Conservation (phyloP, 2,329 filamentous ascomycete genomes). For the Scedosporium dehoogii region DNA sequence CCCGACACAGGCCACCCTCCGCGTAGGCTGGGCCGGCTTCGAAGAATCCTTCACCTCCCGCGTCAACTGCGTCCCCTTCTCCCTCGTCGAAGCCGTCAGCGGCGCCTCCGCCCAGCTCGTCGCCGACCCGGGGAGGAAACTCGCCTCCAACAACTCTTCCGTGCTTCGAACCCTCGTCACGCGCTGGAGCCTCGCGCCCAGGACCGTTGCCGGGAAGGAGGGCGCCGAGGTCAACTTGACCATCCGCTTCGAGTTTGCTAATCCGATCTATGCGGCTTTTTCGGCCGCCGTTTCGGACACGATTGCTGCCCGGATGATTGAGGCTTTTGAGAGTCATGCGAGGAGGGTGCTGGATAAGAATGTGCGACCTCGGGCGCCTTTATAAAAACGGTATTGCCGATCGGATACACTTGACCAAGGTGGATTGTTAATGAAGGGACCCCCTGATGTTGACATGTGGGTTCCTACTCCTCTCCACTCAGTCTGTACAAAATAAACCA, state of each 20-base stretch:
- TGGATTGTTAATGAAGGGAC: neutral
- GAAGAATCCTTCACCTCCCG: conserved; percentile 75
- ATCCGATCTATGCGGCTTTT: conserved; percentile 76
- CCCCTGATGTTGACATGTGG: neutral
- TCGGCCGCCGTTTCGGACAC: conserved; percentile 75
- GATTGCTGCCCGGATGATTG: conserved; percentile 80
- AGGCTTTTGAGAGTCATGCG: conserved; percentile 82
- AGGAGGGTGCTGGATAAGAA: conserved; percentile 37
- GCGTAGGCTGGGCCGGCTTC: conserved; percentile 75
- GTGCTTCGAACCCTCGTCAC: conserved; percentile 62
- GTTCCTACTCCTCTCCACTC: neutral
- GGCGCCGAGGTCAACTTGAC: conserved; percentile 63
- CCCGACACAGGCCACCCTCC: conserved; percentile 69
- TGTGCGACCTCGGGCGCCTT: neutral
- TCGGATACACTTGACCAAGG: neutral
- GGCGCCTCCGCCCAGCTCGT: conserved; percentile 42
- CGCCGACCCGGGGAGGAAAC: conserved; percentile 15
- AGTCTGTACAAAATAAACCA: conserved; percentile 1
- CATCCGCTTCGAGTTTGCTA: conserved; percentile 77
- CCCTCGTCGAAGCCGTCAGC: conserved; percentile 67
- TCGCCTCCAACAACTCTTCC: conserved; percentile 20
- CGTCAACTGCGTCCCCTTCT: conserved; percentile 65
- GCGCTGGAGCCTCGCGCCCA: conserved; percentile 53
- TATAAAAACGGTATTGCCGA: neutral
- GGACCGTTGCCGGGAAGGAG: conserved; percentile 8